A percentile compares a stretch with the other conserved stretches of the same genome.
Evolutionary conservation across 2,329 filamentous ascomycete species (phyloP).

Genomic region (Calycina herbarum): DNA sequence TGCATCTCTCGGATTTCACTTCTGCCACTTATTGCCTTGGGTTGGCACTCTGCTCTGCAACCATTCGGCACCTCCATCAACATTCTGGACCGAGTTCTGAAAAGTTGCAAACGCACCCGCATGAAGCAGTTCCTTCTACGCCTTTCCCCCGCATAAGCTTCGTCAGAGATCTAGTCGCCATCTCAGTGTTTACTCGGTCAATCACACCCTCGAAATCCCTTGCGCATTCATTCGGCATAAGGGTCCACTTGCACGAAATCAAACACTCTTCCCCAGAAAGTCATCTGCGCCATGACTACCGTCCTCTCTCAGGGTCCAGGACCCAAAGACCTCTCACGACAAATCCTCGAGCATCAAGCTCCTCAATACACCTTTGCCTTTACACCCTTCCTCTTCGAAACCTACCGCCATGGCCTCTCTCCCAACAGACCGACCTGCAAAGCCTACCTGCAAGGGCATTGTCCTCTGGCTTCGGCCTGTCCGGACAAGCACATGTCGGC

Average conservation of each 20-base stretch:
- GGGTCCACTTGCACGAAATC: not conserved
- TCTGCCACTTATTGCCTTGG: not conserved
- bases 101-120: not conserved
- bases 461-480: slow-evolving; percentile 80
- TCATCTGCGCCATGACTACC: slow-evolving; percentile 22
- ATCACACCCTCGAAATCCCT: not conserved
- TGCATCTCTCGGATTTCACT: not conserved
- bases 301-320: slow-evolving; percentile 31
- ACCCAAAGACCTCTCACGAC: slow-evolving; percentile 34
- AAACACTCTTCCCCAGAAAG: not conserved
- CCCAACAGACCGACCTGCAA: slow-evolving; percentile 80
- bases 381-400: slow-evolving; percentile 78
- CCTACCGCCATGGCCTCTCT: slow-evolving; percentile 81
- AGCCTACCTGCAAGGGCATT: slow-evolving; percentile 82
- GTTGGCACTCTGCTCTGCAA: not conserved
- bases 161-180: not conserved
- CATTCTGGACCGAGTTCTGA: not conserved
- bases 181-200: not conserved
- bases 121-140: slow-evolving; percentile 11
- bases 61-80: not conserved
- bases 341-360: slow-evolving; percentile 58
- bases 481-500: slow-evolving; percentile 72
- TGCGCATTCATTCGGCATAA: not conserved
- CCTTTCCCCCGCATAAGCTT: slow-evolving; percentile 16
- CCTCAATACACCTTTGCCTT: slow-evolving; percentile 75